Percentiles rank a stretch among this genome's conserved stretches.
Conservation (phyloP, 331 rosid genomes). For the Malus hybrid region DNA sequence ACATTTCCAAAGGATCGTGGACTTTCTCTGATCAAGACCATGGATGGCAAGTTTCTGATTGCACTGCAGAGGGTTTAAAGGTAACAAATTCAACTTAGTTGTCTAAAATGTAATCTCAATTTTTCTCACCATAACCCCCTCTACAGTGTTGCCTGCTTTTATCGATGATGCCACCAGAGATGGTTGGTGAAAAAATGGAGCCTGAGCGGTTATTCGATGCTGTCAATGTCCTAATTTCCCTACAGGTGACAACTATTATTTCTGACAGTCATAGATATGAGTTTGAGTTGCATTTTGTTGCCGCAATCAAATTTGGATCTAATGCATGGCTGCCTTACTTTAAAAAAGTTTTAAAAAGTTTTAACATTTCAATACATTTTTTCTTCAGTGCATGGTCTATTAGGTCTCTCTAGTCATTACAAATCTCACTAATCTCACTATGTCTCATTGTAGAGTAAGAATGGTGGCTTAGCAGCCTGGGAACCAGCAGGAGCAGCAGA, state of each 20-base stretch:
- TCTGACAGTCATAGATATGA: not conserved
- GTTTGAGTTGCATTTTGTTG: not conserved
- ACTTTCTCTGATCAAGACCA: too few relatives aligned
- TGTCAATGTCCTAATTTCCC: constrained; percentile 54
- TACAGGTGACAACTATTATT: not conserved
- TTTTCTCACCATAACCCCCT: not conserved
- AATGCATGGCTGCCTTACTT: not conserved
- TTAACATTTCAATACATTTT: not conserved
- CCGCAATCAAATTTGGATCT: not conserved
- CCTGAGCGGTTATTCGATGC: constrained; percentile 36
- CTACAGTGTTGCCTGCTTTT: constrained; percentile 22
- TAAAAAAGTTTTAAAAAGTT: not conserved
- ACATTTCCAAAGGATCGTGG: too few relatives aligned
- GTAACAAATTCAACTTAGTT: too few relatives aligned
- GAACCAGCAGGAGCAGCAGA: constrained; percentile 65
- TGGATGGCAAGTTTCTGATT: too few relatives aligned
- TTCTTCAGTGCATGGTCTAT: not conserved
- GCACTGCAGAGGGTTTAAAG: too few relatives aligned
- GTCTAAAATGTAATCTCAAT: too few relatives aligned
- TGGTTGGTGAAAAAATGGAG: constrained; percentile 32
- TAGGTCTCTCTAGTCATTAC: not conserved
- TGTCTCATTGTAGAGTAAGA: constrained; percentile 39
- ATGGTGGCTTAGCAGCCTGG: constrained; percentile 77
- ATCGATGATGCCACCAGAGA: constrained; percentile 30
- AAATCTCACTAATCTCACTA: not conserved